These are phyloP conservation scores for Triticum dicoccoides DNA, from an alignment of 176 grass and related monocot genomes.

Conservation along the genomic window DNA sequence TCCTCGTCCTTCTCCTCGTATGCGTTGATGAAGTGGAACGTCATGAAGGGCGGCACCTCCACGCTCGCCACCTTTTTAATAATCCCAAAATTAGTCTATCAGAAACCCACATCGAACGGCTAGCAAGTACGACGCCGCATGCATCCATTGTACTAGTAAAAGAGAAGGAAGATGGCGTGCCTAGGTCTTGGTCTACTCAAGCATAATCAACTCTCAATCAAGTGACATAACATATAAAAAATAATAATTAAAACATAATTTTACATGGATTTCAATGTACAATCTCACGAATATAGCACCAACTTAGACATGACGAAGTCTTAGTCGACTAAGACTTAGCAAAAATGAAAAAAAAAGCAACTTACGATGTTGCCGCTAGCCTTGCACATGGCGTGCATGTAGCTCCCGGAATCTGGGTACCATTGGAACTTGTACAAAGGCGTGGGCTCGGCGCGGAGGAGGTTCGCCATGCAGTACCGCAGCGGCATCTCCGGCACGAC, in stretches of 20 bases:
- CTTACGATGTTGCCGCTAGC: conserved; percentile 84
- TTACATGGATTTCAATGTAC: no score
- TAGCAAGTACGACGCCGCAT: no score
- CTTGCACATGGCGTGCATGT: conserved; percentile 98
- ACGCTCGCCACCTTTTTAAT: conserved; percentile 74
- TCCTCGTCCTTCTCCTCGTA: conserved; percentile 84
- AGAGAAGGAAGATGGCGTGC: no score
- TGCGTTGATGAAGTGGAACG: conserved; percentile 99
- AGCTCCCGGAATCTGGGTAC: conserved; percentile 71
- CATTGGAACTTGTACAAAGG: conserved; percentile 98
- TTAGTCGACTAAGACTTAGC: no score
- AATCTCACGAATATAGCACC: no score
- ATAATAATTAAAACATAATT: no score
- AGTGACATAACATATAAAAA: no score
- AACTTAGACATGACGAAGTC: no score
- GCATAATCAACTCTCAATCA: no score
- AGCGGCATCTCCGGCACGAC: conserved; percentile 96
- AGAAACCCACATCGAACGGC: background rate
- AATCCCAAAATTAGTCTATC: background rate
- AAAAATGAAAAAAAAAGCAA: background rate
- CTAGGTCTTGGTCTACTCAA: no score
- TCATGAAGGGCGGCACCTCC: conserved; percentile 89
- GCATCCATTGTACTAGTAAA: no score
- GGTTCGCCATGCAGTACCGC: conserved; percentile 84
- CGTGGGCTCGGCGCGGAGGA: conserved; percentile 84